Evolutionary conservation across 129 eudicot genomes (phyloP).

Genomic region (sunflower (Helianthus annuus)): HanXRQr2.0-SUNRISE NC_035442.2:19093065-19093564

Average conservation of each 20-base stretch:
- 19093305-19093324: not conserved
- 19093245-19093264: conserved; percentile 85
- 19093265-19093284: conserved; percentile 82
- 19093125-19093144: conserved; percentile 95
- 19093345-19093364: conserved; percentile 43
- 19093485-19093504: not conserved
- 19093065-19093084: not conserved
- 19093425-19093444: conserved; percentile 91
- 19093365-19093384: conserved; percentile 98
- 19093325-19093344: conserved; percentile 7
- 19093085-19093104: conserved; percentile 27
- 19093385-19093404: conserved; percentile 74
- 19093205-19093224: conserved; percentile 89
- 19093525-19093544: not conserved
- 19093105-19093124: conserved; percentile 90
- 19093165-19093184: conserved; percentile 45
- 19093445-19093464: conserved; percentile 82
- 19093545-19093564: conserved; percentile 56
- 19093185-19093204: conserved; percentile 52
- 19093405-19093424: conserved; percentile 85
- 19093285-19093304: not conserved
- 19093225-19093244: conserved; percentile 95
- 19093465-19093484: conserved; percentile 90
- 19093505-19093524: conserved; percentile 11
- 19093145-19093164: conserved; percentile 77